Percentiles rank a stretch among this genome's conserved stretches.
phyloP scores from a whole-genome alignment of 2,329 filamentous ascomycete species.

The Huntiella decipiens region DNA sequence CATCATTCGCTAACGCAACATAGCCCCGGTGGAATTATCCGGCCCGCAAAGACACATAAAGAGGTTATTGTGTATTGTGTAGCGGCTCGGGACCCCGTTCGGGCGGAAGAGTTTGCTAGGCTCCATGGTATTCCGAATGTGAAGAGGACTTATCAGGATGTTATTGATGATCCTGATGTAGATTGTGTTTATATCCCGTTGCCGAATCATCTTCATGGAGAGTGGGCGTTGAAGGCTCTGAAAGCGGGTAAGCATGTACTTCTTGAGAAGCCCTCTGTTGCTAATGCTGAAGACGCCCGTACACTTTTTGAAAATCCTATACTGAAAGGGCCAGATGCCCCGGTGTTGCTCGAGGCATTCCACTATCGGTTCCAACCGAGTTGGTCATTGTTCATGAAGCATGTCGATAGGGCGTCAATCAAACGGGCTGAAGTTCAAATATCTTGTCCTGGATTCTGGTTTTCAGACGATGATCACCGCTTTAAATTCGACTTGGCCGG shows the following conservation, averaged over 20 bases:
- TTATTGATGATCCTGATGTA: slow-evolving; percentile 20
- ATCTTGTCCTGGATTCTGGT: slow-evolving; percentile 17
- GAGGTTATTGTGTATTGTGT: slow-evolving; percentile 33
- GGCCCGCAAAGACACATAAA: slow-evolving; percentile 31
- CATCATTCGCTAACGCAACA: neutral
- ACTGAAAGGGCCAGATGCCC: slow-evolving; percentile 18
- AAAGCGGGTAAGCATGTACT: slow-evolving; percentile 30
- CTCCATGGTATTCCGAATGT: slow-evolving; percentile 32
- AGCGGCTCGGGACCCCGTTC: slow-evolving; percentile 28
- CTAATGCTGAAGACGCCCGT: slow-evolving; percentile 21
- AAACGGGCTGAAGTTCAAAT: slow-evolving; percentile 17
- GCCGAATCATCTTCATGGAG: slow-evolving; percentile 23
- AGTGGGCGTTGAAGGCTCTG: slow-evolving; percentile 28
- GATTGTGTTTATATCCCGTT: slow-evolving; percentile 32
- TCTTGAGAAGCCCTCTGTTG: slow-evolving; percentile 6
- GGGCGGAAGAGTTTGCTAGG: slow-evolving; percentile 30
- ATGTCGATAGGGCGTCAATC: slow-evolving; percentile 22
- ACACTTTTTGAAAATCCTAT: slow-evolving; percentile 24
- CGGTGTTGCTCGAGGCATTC: slow-evolving; percentile 33
- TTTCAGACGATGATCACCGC: slow-evolving; percentile 23
- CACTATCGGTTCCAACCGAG: slow-evolving; percentile 32
- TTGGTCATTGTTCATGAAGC: slow-evolving; percentile 17
- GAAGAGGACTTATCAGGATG: slow-evolving; percentile 27
- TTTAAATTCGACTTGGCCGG: slow-evolving; percentile 25
- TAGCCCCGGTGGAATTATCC: slow-evolving; percentile 25